Percentiles rank a stretch among this genome's conserved stretches.
These are phyloP conservation scores for Nelumbo lutea DNA, from an alignment of 164 flowering plant genomes.

Conservation along the genomic window DNA sequence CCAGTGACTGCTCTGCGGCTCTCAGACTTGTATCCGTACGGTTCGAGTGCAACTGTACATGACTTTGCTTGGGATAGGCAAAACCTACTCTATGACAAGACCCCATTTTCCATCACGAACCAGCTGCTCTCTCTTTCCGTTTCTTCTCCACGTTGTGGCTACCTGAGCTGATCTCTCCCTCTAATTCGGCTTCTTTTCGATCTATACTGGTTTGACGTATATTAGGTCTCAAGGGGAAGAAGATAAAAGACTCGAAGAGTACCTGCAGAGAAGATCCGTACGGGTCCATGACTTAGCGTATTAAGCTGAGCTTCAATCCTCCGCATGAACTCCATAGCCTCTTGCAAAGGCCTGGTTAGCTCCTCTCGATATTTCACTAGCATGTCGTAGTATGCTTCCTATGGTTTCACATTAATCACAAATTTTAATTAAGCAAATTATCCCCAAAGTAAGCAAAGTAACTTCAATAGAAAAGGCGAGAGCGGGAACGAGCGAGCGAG, in stretches of 20 bases:
- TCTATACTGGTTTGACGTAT: too few species aligned
- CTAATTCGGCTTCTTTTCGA: too few species aligned
- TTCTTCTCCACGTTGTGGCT: neutral
- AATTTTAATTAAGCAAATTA: neutral
- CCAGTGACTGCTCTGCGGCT: too few species aligned
- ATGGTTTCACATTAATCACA: neutral
- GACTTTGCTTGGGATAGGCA: too few species aligned
- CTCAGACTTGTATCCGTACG: too few species aligned
- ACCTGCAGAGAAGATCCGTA: constrained; percentile 55
- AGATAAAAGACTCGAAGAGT: constrained; percentile 7
- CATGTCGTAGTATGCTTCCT: constrained; percentile 96
- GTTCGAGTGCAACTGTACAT: too few species aligned
- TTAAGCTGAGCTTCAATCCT: constrained; percentile 82
- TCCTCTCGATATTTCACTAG: constrained; percentile 89
- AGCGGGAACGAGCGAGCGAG: neutral
- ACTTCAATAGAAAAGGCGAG: neutral
- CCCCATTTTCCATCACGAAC: neutral
- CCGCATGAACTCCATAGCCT: constrained; percentile 94
- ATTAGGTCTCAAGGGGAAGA: neutral
- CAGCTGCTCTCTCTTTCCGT: neutral
- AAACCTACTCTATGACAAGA: too few species aligned
- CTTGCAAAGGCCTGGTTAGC: constrained; percentile 83
- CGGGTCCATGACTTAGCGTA: constrained; percentile 41
- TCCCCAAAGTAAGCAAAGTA: neutral
- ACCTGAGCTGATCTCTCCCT: too few species aligned